These are phyloP conservation scores for Priceomyces carsonii DNA, from an alignment of 805 yeast genomes.

Conservation along the genomic window DNA sequence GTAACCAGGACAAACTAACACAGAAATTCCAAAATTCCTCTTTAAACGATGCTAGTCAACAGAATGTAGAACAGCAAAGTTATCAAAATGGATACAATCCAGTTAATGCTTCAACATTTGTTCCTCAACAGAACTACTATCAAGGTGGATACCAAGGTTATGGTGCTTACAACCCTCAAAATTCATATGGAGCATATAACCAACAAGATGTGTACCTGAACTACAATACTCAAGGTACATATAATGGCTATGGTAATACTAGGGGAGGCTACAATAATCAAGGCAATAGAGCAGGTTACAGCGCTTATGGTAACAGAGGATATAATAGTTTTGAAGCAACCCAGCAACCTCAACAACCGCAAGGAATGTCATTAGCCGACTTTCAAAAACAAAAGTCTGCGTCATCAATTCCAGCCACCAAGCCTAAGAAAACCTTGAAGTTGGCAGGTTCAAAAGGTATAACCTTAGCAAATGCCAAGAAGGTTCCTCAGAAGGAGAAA, in stretches of 20 bases:
- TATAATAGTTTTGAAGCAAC: slow-evolving; percentile 19
- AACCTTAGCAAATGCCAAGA: slow-evolving; percentile 57
- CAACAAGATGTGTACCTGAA: slow-evolving; percentile 25
- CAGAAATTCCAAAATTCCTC: slow-evolving; percentile 46
- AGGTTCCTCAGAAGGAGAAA: slow-evolving; percentile 31
- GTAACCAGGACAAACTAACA: slow-evolving; percentile 44
- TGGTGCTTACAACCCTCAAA: slow-evolving; percentile 5
- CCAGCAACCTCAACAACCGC: slow-evolving; percentile 24
- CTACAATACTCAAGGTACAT: slow-evolving; percentile 22
- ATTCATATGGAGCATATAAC: slow-evolving; percentile 14
- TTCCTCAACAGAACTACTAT: slow-evolving; percentile 34
- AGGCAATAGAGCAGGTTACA: slow-evolving; percentile 14
- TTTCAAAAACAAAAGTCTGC: slow-evolving; percentile 68
- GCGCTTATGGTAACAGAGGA: slow-evolving; percentile 17
- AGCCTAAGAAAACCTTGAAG: slow-evolving; percentile 68
- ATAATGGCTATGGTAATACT: slow-evolving; percentile 18
- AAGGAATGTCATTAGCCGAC: slow-evolving; percentile 74
- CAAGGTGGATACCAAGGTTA: slow-evolving; percentile 22
- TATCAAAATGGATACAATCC: slow-evolving; percentile 43
- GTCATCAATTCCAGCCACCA: slow-evolving; percentile 38
- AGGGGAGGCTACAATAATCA: slow-evolving; percentile 17
- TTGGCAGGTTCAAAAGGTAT: slow-evolving; percentile 66
- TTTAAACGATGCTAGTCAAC: slow-evolving; percentile 27
- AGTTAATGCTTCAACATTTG: slow-evolving; percentile 48
- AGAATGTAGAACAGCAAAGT: slow-evolving; percentile 22